Evolutionary conservation across 208 protist species (phyloP).

Genomic region (Trypanosoma mega): DNA sequence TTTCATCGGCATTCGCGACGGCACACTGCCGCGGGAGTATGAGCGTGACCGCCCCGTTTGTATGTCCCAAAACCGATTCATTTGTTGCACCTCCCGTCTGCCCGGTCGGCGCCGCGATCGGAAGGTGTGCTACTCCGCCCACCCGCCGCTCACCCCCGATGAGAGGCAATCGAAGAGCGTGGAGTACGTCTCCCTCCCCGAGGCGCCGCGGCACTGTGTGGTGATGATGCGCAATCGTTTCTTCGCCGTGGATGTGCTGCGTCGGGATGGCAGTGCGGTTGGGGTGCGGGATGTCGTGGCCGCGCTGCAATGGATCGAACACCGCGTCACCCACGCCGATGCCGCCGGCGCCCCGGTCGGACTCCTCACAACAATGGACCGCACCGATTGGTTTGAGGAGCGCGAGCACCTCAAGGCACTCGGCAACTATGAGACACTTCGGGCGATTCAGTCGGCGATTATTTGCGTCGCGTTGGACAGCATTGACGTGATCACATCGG

Average conservation of each 20-base stretch:
- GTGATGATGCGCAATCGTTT: constrained; percentile 23
- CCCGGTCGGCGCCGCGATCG: constrained; percentile 22
- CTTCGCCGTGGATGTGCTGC: constrained; percentile 21
- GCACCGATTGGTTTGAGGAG: constrained; percentile 18
- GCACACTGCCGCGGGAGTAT: constrained; percentile 16
- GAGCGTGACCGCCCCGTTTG: constrained; percentile 28
- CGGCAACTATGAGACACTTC: constrained; percentile 18
- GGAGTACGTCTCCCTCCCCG: constrained; percentile 14
- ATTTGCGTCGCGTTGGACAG: constrained; percentile 25
- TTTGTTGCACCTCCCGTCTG: constrained; percentile 29
- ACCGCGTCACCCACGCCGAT: neutral
- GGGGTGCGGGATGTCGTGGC: constrained; percentile 10
- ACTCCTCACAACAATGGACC: constrained; percentile 25
- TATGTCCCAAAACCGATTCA: constrained; percentile 26
- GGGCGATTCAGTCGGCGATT: constrained; percentile 30
- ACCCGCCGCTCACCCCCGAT: constrained; percentile 3
- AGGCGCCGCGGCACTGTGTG: constrained; percentile 22
- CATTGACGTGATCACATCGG: neutral
- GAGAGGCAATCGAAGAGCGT: constrained; percentile 21
- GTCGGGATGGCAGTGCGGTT: neutral
- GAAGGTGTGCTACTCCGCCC: constrained; percentile 25
- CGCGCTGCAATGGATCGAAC: constrained; percentile 1
- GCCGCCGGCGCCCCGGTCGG: constrained; percentile 21
- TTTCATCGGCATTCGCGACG: constrained; percentile 20
- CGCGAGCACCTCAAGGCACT: constrained; percentile 28